Base-by-base conservation (phyloP, 1,284 basidiomycete species). In the Marasmius oreades region DNA sequence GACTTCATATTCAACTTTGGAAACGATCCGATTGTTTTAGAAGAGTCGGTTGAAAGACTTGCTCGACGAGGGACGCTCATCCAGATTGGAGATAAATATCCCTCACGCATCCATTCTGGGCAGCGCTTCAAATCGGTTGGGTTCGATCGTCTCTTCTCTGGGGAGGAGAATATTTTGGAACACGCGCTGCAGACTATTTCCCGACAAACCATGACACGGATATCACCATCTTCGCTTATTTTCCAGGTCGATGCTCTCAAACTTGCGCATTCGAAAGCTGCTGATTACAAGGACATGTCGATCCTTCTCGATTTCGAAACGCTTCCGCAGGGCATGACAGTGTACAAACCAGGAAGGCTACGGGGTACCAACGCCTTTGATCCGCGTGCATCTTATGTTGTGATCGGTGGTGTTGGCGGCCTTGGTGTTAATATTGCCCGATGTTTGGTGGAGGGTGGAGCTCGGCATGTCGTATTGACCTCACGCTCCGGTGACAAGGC, bases 1-100 rank as follows among this genome's bases (percentile, higher is more conserved):
- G 34, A 52, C 28, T 44, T 42, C 51, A 44, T 52, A 14, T 39
- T 52, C 26, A 52, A 44, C 26, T 52, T 52, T n/a, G 51, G 42
- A 39, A 24, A 39, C 18, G 51, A 37, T 26, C 5, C 36, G 16
- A 23, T 22, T 39, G 23, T 52, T 12, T 14, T 39, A 4, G 51
- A 39, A 16, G 51, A 52, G 23, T 42, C 51, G 14, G 26, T 39
- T 14, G 37, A 52, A 20, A 42, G 36, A 18, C 36, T 52, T 8
- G 51, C 51, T 16, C 18, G 23, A 20, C 23, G 36, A 16, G 51
- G 51, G n/a, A 52, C 51, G 33, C 24, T 52, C 22, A 36, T 52
- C 11, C 51, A 52, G 42, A 31, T 52, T 20, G 51, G 51, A 8
- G 20, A 24, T 5, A 44, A 22, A 5, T 44, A 26, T 7, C 51